Base-by-base conservation (phyloP, 768 basidiomycete species). In the Leccinum disarticulatum region DNA sequence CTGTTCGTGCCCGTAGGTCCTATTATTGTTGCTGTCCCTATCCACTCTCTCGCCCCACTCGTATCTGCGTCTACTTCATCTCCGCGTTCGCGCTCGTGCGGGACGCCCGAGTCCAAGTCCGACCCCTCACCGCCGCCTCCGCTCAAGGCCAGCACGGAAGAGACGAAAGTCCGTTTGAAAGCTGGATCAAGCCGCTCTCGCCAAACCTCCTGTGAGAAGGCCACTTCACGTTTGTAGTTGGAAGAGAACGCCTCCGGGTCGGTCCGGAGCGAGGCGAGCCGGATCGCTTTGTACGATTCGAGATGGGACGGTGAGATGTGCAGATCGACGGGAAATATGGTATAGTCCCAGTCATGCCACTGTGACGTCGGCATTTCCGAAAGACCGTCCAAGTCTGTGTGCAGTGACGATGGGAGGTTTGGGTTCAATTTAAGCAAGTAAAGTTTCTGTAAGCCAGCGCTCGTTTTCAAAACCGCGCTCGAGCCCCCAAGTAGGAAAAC, bases 301-400 rank as follows among this genome's bases (percentile, higher is more conserved):
- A 80, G 54, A 27, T 74, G 72, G 33, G 60, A 56, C 28, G 64
- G 31, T n/a, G 70, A 58, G 35, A 54, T 4, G 17, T 57, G 61
- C 6, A 46, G 33, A 27, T 66, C 15, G 41, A 70, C 43, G 28
- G 72, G 51, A 14, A 65, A 64, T 54, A 66, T 6, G 17, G 17
- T 61, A 55, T 67, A 64, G n/a, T 19, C n/a, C n/a, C 19, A n/a
- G 38, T 4, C 38, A 41, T 17, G 38, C 38, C 17, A 2, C 38
- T 41, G 38, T 41, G 8, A 19, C n/a, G n/a, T 19, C n/a, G n/a
- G 41, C n/a, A 43, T 43, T 19, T 43, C 1, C n/a, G n/a, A 19
- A 43, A 43, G 41, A 43, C 19, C 4, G 41, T 43, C 4, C 17
- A 11, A 19, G 41, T 11, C 10, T 19, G 41, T 19, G 10, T n/a